Evolutionary conservation across 352 stramenopile species (phyloP), one percentile per base, ranked within the genome.

Genomic region (Blastocystis sp.): DNA sequence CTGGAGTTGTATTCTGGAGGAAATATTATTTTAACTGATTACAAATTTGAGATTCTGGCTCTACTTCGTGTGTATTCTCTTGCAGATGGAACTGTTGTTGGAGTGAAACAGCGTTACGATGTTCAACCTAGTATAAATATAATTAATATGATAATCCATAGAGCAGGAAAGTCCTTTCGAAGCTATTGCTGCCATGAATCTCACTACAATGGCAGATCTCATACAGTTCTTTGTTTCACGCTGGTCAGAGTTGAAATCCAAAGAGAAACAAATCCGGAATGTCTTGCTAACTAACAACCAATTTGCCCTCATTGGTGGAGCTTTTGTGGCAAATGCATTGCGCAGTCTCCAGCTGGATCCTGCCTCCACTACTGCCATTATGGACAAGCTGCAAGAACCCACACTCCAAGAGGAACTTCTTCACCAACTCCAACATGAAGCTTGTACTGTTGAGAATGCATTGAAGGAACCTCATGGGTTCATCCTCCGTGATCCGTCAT

Each of bases 1-100:
- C 90, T 96, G 30, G 94, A 96, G 90, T 92, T 96, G n/a, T 96
- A 96, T 77, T 92, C 93, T 17, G 93, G 91, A 19, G 94, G 94
- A 24, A 96, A 96, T 89, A 95, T 96, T 89, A 94, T 96, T 73
- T 92, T 96, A 80, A 96, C 94, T 69, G 93, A 96, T 90, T 92
- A 93, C 9, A 91, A 93, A 68, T 96, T 95, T 90, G 91, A 90
- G 44, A 95, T 96, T 57, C 48, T 96, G 53, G 94, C 93, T 77
- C 91, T 96, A 42, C 89, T 96, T 89, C 93, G 94, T 58, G 94
- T 93, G 30, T 94, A 95, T 89, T 93, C 92, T 87, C 95, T 95
- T 84, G 93, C 95, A 56, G 94, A 96, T 89, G 93, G 95, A 75
- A 94, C 95, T 48, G 94, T 94, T 89, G 94, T 96, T 91, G 93